Conservation (phyloP, 2,329 filamentous ascomycete species). For the Chrysoporthe cubensis region DNA sequence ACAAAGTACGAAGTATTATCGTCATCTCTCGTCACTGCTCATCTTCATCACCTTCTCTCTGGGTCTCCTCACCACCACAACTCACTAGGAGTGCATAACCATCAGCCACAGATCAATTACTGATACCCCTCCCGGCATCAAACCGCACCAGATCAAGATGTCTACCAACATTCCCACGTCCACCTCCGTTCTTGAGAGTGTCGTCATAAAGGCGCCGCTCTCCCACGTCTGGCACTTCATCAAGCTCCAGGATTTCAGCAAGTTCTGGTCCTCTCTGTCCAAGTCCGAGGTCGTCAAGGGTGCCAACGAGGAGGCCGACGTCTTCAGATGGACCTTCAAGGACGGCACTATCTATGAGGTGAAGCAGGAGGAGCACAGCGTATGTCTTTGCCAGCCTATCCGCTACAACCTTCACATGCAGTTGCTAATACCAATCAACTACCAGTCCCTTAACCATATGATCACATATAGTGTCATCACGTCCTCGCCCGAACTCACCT, state of each 20-base stretch:
- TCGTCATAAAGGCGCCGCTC: conserved; percentile 70
- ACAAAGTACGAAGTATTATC: too few species aligned
- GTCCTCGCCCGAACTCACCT: conserved; percentile 65
- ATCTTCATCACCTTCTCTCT: not conserved
- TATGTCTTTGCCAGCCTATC: conserved; percentile 42
- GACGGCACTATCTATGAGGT: conserved; percentile 71
- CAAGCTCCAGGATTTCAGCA: conserved; percentile 71
- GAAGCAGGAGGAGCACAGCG: conserved; percentile 77
- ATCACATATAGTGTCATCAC: conserved; percentile 76
- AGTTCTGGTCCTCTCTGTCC: conserved; percentile 68
- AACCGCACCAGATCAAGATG: conserved; percentile 4
- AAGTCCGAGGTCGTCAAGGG: conserved; percentile 63
- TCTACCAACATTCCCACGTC: conserved; percentile 61
- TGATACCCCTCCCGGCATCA: not conserved
- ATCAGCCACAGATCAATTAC: not conserved
- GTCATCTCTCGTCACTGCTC: not conserved
- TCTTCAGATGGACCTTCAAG: conserved; percentile 73
- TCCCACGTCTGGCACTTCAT: conserved; percentile 73
- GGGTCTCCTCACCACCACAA: not conserved
- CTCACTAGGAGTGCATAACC: not conserved
- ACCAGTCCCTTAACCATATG: conserved; percentile 70
- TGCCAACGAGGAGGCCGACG: conserved; percentile 64
- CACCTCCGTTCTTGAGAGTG: conserved; percentile 67
- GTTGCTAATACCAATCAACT: not conserved
- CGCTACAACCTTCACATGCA: not conserved